Conservation (phyloP, 2,329 filamentous ascomycete genomes). For the Acrodontium crateriforme region DNA sequence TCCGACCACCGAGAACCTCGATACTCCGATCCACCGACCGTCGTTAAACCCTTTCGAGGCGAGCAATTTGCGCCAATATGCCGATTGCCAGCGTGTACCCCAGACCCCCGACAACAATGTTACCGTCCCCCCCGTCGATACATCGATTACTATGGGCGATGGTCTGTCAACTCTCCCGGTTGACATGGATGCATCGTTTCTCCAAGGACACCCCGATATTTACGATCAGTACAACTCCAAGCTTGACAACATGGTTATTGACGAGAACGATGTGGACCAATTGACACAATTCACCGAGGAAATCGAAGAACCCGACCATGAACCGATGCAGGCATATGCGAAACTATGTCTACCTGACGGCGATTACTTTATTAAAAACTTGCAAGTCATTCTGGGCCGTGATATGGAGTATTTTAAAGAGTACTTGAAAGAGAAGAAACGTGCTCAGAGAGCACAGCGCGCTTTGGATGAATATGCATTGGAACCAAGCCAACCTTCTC, state of each 20-base stretch:
- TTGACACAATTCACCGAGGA: slow-evolving; percentile 1
- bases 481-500: slow-evolving; percentile 17
- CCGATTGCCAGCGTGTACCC: too few species aligned
- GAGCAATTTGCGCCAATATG: slow-evolving; percentile 6
- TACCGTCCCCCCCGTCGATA: too few species aligned
- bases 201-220: too few species aligned
- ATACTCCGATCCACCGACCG: too few species aligned
- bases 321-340: slow-evolving; percentile 44
- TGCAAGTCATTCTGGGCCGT: slow-evolving; percentile 57
- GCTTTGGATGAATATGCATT: slow-evolving; percentile 14
- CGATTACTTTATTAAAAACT: slow-evolving; percentile 66
- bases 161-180: too few species aligned
- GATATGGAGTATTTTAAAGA: slow-evolving; percentile 29
- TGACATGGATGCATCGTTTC: too few species aligned
- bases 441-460: slow-evolving; percentile 5
- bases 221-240: too few species aligned
- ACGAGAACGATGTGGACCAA: too few species aligned
- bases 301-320: slow-evolving; percentile 3
- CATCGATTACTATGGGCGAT: too few species aligned
- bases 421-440: slow-evolving; percentile 2
- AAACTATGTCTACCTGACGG: slow-evolving; percentile 62
- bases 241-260: not conserved
- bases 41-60: slow-evolving; percentile 6
- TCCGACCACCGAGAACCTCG: too few species aligned
- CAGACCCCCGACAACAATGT: too few species aligned